A percentile compares a stretch with the other conserved stretches of the same genome.
Conservation (phyloP, 176 grass and related monocot genomes). For the Aegilops longissima region DNA sequence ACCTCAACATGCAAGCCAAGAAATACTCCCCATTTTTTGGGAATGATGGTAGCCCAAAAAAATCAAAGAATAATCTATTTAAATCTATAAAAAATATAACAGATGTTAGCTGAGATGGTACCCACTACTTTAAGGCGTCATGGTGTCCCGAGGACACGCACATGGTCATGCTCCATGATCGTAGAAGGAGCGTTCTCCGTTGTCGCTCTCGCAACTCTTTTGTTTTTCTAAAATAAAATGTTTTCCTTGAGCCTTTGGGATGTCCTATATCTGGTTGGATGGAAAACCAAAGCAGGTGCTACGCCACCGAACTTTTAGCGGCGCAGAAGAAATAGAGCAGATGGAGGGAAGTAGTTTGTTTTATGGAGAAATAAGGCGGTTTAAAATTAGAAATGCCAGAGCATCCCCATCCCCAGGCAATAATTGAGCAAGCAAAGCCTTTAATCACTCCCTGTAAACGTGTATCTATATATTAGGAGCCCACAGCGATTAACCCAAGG, state of each 20-base stretch:
- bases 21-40: too few species aligned
- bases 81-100: too few species aligned
- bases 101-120: too few species aligned
- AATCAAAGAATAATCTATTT: too few species aligned
- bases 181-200: not conserved
- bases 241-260: not conserved
- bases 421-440: conserved; percentile 42
- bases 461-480: conserved; percentile 32
- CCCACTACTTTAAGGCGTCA: too few species aligned
- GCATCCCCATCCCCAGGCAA: conserved; percentile 28
- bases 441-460: conserved; percentile 30
- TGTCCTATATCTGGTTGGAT: conserved; percentile 36
- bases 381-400: conserved; percentile 51
- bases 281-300: conserved; percentile 17
- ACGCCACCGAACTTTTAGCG: conserved; percentile 33
- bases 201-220: not conserved
- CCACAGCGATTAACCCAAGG: conserved; percentile 14
- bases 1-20: too few species aligned
- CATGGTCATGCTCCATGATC: conserved; percentile 14
- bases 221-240: too few species aligned
- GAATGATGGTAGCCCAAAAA: too few species aligned
- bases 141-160: not conserved
- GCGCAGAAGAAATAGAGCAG: not conserved
- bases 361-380: not conserved
- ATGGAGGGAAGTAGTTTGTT: conserved; percentile 1